Base-by-base conservation (phyloP, 371 early-diverging fungal species). In the Spiromyces aspiralis region DNA sequence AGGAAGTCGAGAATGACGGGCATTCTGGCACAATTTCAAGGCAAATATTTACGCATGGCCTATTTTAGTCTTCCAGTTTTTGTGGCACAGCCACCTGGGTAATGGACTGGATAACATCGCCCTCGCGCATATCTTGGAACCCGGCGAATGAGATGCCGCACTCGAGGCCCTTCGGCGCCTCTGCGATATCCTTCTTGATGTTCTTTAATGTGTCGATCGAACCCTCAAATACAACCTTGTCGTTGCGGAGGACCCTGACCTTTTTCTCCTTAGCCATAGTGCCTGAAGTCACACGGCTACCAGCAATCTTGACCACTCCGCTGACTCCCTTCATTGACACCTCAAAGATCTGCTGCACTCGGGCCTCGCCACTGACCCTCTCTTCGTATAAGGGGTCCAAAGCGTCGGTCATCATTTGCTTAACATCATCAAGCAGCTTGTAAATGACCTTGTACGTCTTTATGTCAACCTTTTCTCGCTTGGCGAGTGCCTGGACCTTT, bases 81-180 rank as follows among this genome's bases (percentile, higher is more conserved):
- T 52, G 52, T n/a, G 25, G 41, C 16, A 54, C 53, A 23, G 22
- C 6, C 21, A 12, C 23, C 27, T 47, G 10, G 4, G 12, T 21
- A 21, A 28, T 50, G 20, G 68, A 67, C 61, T 87, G 84, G 54
- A 95, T 78, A 13, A 80, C 55, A 71, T 93, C 95, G 1, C 90
- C 92, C 16, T 72, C 77, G 60, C 79, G 64, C 51, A 87, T 74
- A 10, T 77, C 80, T 2, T 67, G 66, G 57, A 86, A 90, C 2
- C 80, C 83, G 20, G 80, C 83, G 70, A 95, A 83, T 35, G 80
- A 76, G 67, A 93, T 83, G 26, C 93, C 94, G 57, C 93, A 93
- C 67, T 95, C 95, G 21, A 83, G 64, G 1, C 93, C 93, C 66
- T 90, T 90, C 49, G 78, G 74, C 23, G 82, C 88, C 68, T 91